Conservation (phyloP, 768 basidiomycete species). For the Tricholoma sp. region DNA sequence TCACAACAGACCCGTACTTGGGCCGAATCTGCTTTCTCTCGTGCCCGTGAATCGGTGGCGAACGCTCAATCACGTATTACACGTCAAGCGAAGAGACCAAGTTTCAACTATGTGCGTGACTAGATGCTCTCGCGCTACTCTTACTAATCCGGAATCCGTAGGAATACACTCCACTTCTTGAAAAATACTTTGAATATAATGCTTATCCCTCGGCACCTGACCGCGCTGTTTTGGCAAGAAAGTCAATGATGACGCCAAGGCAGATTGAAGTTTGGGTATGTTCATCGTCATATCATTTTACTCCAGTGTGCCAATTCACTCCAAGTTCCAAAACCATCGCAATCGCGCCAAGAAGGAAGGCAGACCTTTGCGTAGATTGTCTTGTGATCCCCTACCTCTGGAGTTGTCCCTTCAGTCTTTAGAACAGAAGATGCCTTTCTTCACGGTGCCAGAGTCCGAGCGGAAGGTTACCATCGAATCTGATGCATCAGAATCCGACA, state of each 20-base stretch:
- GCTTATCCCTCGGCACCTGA: conserved; percentile 41
- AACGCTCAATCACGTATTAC: neutral
- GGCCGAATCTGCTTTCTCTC: conserved; percentile 2
- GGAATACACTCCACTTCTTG: conserved; percentile 42
- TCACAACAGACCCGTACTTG: conserved; percentile 1
- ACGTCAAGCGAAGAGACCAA: neutral
- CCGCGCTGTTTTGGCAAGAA: conserved; percentile 32
- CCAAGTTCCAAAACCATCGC: conserved; percentile 53
- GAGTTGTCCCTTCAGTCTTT: conserved; percentile 20
- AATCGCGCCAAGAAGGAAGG: conserved; percentile 32
- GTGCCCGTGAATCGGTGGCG: neutral
- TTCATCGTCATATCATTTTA: neutral
- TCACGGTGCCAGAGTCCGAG: conserved; percentile 15
- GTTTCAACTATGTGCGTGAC: conserved; percentile 18
- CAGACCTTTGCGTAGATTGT: conserved; percentile 13
- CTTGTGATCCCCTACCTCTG: conserved; percentile 14
- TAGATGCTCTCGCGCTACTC: neutral
- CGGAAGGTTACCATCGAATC: conserved; percentile 4
- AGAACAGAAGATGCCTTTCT: conserved; percentile 21
- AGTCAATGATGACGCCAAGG: conserved; percentile 34
- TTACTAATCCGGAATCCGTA: conserved; percentile 12
- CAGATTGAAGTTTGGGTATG: conserved; percentile 57
- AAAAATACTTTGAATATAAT: conserved; percentile 43
- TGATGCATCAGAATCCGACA: conserved; percentile 10
- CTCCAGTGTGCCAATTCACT: neutral